Conservation (phyloP, 1,139 yeast genomes). For the Nematodospora anomalae region DNA sequence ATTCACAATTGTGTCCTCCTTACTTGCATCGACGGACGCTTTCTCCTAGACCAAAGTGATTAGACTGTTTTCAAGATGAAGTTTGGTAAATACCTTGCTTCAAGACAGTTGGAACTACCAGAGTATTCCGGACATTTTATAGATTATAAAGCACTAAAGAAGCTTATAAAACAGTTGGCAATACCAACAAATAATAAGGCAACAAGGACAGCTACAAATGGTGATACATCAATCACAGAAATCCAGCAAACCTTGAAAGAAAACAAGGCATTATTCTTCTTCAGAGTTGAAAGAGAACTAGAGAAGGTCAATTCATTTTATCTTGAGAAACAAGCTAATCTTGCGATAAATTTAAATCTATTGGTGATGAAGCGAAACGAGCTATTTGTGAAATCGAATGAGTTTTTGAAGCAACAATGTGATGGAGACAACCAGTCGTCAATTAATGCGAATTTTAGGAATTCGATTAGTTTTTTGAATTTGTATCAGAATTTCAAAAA, state of each 20-base stretch:
- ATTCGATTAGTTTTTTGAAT: conserved; percentile 46
- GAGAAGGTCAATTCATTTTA: conserved; percentile 92
- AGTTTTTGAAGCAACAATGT: conserved; percentile 29
- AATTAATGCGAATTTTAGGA: conserved; percentile 33
- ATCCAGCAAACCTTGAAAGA: conserved; percentile 72
- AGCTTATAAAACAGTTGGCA: conserved; percentile 69
- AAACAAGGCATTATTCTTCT: conserved; percentile 90
- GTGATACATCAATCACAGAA: conserved; percentile 25
- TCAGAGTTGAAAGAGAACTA: conserved; percentile 86
- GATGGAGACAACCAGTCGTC: conserved; percentile 13
- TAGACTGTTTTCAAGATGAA: conserved; percentile 48
- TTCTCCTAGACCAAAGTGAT: too few relatives aligned
- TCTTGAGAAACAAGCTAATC: conserved; percentile 84
- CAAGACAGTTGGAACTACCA: conserved; percentile 90
- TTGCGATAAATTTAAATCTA: conserved; percentile 74
- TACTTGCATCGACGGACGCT: too few relatives aligned
- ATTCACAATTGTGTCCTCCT: too few relatives aligned
- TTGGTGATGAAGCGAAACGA: conserved; percentile 71
- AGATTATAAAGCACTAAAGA: conserved; percentile 89
- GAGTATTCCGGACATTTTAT: conserved; percentile 93
- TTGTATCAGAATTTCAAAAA: conserved; percentile 87
- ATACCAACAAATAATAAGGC: conserved; percentile 28
- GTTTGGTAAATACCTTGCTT: conserved; percentile 92
- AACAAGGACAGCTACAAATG: conserved; percentile 9
- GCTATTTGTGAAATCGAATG: conserved; percentile 43